Conservation (phyloP, 2,329 filamentous ascomycete species). For the Microcyclospora tardicrescens region DNA sequence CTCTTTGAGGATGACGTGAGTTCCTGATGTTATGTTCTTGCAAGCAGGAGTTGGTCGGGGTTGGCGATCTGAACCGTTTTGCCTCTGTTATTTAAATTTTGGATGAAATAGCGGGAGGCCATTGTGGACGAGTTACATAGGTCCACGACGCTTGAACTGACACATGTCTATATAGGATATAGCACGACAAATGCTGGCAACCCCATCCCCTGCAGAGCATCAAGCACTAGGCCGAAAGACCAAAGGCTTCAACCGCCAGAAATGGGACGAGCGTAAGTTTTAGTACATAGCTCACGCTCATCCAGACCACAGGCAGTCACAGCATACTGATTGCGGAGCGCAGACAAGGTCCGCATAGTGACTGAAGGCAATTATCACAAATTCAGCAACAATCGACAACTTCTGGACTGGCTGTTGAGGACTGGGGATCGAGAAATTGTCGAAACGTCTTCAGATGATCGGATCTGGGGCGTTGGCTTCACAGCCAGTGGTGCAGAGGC, state of each 20-base stretch:
- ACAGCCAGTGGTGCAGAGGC: constrained; percentile 35
- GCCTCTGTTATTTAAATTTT: background rate
- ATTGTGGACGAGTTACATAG: no score
- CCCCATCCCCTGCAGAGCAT: constrained; percentile 34
- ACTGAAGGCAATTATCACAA: constrained; percentile 46
- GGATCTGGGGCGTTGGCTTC: constrained; percentile 56
- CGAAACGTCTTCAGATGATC: constrained; percentile 44
- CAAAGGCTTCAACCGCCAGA: constrained; percentile 35
- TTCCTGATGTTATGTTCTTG: background rate
- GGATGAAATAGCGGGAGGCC: no score
- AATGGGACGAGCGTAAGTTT: constrained; percentile 35
- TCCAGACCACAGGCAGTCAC: background rate
- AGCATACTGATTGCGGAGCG: background rate
- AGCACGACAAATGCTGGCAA: constrained; percentile 38
- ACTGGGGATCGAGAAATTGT: constrained; percentile 50
- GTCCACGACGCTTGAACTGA: no score
- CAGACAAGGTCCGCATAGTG: constrained; percentile 43
- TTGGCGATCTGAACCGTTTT: background rate
- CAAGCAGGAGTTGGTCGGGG: background rate
- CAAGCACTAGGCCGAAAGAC: constrained; percentile 46
- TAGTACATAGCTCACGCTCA: background rate
- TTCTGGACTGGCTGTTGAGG: constrained; percentile 35
- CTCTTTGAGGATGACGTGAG: constrained; percentile 29
- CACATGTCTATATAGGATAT: constrained; percentile 15
- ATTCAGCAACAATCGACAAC: constrained; percentile 36